Evolutionary conservation across 495 filamentous ascomycete genomes (phyloP).

Genomic region (Daldinia grandis): DNA sequence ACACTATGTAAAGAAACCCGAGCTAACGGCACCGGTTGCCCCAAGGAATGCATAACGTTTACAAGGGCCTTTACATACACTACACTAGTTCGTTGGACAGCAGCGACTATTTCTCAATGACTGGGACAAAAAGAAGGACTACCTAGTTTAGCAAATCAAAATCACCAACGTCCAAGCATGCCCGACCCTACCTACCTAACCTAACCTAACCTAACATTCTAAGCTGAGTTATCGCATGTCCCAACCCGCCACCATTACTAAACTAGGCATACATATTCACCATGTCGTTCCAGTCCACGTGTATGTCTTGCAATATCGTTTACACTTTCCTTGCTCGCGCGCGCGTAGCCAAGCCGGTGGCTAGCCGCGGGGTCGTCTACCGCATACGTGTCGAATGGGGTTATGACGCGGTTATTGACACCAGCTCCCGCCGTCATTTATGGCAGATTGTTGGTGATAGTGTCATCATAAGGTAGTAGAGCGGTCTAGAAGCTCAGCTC

Average conservation of each 20-base stretch:
- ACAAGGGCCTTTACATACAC: slow-evolving; percentile 4
- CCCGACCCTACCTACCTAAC: no score
- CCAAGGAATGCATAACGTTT: slow-evolving; percentile 15
- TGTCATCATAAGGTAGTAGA: background rate
- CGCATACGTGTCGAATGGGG: background rate
- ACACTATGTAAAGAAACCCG: slow-evolving; percentile 15
- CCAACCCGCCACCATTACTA: slow-evolving; percentile 9
- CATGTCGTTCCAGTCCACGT: slow-evolving; percentile 12
- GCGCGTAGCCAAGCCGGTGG: slow-evolving; percentile 8
- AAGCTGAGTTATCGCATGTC: slow-evolving; percentile 14
- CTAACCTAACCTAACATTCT: background rate
- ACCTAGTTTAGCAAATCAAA: slow-evolving; percentile 2
- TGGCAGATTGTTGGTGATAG: slow-evolving; percentile 1
- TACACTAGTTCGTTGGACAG: slow-evolving; percentile 12
- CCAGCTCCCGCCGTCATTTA: slow-evolving; percentile 11
- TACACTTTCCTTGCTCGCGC: slow-evolving; percentile 16
- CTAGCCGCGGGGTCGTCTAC: slow-evolving; percentile 14
- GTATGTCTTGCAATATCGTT: slow-evolving; percentile 16
- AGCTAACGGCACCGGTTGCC: slow-evolving; percentile 29
- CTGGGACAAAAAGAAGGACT: background rate
- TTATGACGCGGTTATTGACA: slow-evolving; percentile 16
- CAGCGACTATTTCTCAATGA: background rate
- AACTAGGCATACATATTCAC: slow-evolving; percentile 24
- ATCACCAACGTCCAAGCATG: background rate
- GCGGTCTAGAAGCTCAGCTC: slow-evolving; percentile 5